Evolutionary conservation across 768 basidiomycete genomes (phyloP).

Genomic region (Mycena capillaripes): DNA sequence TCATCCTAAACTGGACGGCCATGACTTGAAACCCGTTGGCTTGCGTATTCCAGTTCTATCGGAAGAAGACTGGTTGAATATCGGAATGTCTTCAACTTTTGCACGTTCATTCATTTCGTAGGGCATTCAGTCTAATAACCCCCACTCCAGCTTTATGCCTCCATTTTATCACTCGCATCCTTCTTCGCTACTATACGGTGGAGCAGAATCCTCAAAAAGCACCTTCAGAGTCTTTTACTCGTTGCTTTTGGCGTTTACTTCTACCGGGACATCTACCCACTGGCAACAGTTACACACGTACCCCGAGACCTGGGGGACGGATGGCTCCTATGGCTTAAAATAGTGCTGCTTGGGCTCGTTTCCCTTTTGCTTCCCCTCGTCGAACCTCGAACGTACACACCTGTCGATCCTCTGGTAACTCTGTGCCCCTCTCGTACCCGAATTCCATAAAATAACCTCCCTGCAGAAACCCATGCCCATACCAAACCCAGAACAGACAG

Average conservation of each 20-base stretch:
- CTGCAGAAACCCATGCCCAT: conserved; percentile 43
- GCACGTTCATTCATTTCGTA: background rate
- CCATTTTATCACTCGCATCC: conserved; percentile 56
- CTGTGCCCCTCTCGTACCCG: background rate
- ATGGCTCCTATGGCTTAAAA: conserved; percentile 65
- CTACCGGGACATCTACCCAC: conserved; percentile 72
- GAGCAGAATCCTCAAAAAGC: conserved; percentile 53
- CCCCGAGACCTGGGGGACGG: conserved; percentile 65
- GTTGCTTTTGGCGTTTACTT: conserved; percentile 61
- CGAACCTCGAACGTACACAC: conserved; percentile 68
- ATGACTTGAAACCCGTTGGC: background rate
- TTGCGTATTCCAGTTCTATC: background rate
- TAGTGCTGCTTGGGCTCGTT: conserved; percentile 59
- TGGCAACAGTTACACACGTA: conserved; percentile 61
- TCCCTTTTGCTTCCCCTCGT: conserved; percentile 65
- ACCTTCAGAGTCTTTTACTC: conserved; percentile 62
- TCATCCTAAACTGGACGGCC: background rate
- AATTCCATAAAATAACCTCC: conserved; percentile 19
- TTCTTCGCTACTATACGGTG: conserved; percentile 51
- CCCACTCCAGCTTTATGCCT: conserved; percentile 48
- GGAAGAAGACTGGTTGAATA: conserved; percentile 19
- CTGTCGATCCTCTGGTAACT: conserved; percentile 62
- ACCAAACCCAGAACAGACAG: conserved; percentile 62
- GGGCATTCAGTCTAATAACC: background rate
- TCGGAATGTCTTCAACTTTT: background rate